phyloP scores from a whole-genome alignment of 306 rosid species.

The Lathyrus sativus region DNA sequence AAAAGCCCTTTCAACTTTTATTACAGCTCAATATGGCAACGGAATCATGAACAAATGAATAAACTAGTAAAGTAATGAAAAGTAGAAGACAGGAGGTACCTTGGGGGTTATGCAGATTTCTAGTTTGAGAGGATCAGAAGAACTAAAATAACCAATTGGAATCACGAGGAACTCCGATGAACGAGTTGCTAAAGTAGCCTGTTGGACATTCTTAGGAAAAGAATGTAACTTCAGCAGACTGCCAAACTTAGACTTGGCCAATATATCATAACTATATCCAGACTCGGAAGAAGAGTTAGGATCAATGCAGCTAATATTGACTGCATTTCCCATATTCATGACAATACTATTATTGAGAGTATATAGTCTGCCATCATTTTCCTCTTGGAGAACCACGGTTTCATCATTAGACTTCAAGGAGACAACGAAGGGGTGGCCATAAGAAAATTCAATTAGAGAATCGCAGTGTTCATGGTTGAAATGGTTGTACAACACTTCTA shows the following conservation, averaged over 20 bases:
- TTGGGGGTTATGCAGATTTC: background rate
- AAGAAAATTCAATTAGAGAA: background rate
- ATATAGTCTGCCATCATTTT: background rate
- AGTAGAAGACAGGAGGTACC: background rate
- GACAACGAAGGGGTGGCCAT: background rate
- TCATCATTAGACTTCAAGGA: background rate
- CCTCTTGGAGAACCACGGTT: background rate
- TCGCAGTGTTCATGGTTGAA: background rate
- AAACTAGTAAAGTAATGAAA: background rate
- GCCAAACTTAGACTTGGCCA: background rate
- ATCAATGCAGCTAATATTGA: constrained; percentile 1
- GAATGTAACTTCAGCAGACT: background rate
- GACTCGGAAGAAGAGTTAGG: background rate
- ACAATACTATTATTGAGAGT: background rate
- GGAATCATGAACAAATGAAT: background rate
- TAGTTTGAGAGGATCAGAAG: background rate
- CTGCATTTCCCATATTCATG: background rate
- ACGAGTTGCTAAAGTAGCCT: background rate
- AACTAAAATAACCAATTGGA: background rate
- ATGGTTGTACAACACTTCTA: background rate
- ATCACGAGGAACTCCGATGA: background rate
- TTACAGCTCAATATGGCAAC: background rate
- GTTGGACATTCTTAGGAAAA: background rate
- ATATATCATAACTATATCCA: background rate
- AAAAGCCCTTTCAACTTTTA: background rate